Base-by-base conservation (phyloP, 345 rosid species). In the Combretum micranthum region DNA sequence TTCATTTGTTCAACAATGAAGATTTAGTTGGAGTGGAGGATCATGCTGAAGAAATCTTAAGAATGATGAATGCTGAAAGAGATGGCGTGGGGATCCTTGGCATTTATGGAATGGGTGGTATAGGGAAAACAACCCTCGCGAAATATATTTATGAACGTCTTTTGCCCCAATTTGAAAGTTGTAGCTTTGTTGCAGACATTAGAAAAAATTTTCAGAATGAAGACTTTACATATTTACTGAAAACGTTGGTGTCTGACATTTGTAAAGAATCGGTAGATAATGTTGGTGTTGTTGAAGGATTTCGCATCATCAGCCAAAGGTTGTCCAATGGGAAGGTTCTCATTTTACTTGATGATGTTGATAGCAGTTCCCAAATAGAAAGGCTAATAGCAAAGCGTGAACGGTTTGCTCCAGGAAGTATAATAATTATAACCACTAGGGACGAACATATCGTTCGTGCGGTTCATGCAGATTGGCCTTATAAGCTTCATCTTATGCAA, bases 81-180 rank as follows among this genome's bases (percentile, higher is more conserved):
- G 12, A 9, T 1, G 55, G 43, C 1, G n/a, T 17, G 0, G 0
- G 8, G 0, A 1, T 13, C 17, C 15, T 63, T 5, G 48, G 20
- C 17, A 49, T 42, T 0, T 20, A 20, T 10, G 67, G 56, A 20
- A 17, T 50, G 56, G 61, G 56, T 10, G 67, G 61, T 1, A 56
- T 64, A 0, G 67, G 61, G 4, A 56, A 64, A 16, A 64, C 61
- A 0, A 56, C 61, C 9, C 61, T 56, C 21, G 61, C 20, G 23
- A 56, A 47, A 15, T 45, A 42, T 0, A 19, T 64, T 44, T 64
- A 1, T 47, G 49, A 56, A 0, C 10, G 17, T n/a, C 12, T 49
- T 7, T 5, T 18, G n/a, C 4, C 0, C 4, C 25, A 2, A 7
- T 64, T 26, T 15, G 50, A 56, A 21, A 4, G 53, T 9, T 55